Evolutionary conservation across 345 rosid species (phyloP), one percentile per base, ranked within the genome.

Genomic region (Moricandia moricandioides): DNA sequence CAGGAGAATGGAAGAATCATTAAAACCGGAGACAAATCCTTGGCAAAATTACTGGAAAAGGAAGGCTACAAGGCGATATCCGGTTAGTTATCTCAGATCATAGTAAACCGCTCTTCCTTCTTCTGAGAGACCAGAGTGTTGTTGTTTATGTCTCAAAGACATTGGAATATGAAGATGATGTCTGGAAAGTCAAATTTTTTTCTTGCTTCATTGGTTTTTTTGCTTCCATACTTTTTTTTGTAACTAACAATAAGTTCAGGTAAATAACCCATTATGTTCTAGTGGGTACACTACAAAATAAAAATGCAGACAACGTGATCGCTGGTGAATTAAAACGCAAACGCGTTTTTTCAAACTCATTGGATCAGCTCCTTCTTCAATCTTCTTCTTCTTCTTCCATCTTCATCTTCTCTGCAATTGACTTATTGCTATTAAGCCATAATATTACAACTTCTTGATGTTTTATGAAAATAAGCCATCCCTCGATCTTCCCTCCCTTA

Each of bases 1-100:
- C 75, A 95, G 99, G 97, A 92, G 72, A 80, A 88, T 67, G 98
- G 99, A 27, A 90, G 82, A 81, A 95, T 92, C 72, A 84, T 88
- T n/a, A 90, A 83, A 82, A 90, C 93, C 0, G 99, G 99, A 59
- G 98, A 92, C 76, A 80, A 82, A 6, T 80, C 93, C 33, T 77
- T 92, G 70, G 99, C 96, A 11, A 79, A 83, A 75, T 33, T 73
- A 58, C 91, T 95, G n/a, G 97, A 95, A 79, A 86, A 89, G 71
- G 91, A 87, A 54, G 99, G 99, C 74, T 92, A 88, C 84, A 83
- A 86, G 78, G 92, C 90, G 49, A 72, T 92, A 76, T 80, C 90
- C 14, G 84, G 85, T 27, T 40, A 79, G n/a, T 84, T 62, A 78
- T 55, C 29, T 24, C 58, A 0, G 70, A 45, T 67, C 39, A 64